Evolutionary conservation across 352 stramenopile genomes (phyloP), one percentile per base, ranked within the genome.

Genomic region (Globisporangium cylindrosporum): DNA sequence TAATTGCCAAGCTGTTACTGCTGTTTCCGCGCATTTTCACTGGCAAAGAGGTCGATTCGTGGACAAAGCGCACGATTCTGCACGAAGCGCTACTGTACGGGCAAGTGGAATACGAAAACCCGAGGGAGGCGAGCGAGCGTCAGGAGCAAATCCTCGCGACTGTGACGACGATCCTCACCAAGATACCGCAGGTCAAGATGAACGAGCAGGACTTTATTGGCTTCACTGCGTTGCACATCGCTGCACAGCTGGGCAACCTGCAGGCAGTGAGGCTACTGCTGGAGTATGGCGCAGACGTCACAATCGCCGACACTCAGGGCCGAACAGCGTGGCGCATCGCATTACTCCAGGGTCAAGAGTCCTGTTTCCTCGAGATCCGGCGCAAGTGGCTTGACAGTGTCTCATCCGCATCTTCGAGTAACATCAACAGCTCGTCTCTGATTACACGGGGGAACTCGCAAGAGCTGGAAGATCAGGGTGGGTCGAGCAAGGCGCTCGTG

Each of bases 311-410:
- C 58, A 59, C 24, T 14, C 66, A 82, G 0, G 75, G 73, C 18
- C 81, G 82, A 34, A 88, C 76, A 15, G 78, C 84, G 25, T 92
- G 84, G 84, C 73, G 82, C 7, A 75, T 92, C 0, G 84, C 84
- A 12, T 58, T 91, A 29, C 57, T 88, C 1, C 59, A 73, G n/a
- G 73, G 74, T 6, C 76, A 90, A 57, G 78, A 91, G 4, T 66
- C 72, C 1, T 89, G 84, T 38, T 88, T 88, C 25, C 69, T 88
- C n/a, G 84, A 90, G 49, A 86, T 92, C 38, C 78, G 78, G 9
- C 79, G 72, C 43, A 86, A 90, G 34, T 90, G 84, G 81, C 62
- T 90, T 46, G 75, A 63, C 54, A 68, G 67, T 7, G 57, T 62
- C 5, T 34, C 48, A 1, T n/a, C 32, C 18, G 53, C 18, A 4